A percentile compares a stretch with the other conserved stretches of the same genome.
These are phyloP conservation scores for Galeopsis tetrahit DNA, from an alignment of 257 asterid genomes.

Conservation along the genomic window DNA sequence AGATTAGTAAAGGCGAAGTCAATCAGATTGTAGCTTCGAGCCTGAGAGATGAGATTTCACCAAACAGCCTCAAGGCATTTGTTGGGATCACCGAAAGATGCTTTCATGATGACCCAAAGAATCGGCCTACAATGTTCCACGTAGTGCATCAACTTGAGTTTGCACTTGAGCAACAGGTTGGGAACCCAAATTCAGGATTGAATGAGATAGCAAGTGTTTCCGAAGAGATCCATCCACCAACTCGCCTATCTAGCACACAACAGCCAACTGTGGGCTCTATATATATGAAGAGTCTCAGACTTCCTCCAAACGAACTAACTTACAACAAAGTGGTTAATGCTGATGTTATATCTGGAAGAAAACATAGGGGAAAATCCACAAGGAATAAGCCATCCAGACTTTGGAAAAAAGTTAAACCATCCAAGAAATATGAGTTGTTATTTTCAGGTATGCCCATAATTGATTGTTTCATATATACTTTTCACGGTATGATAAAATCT, in stretches of 20 bases:
- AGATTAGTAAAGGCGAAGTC: slow-evolving; percentile 46
- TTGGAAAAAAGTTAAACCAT: slow-evolving; percentile 10
- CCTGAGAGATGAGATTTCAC: slow-evolving; percentile 40
- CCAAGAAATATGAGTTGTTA: background rate
- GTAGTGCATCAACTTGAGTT: slow-evolving; percentile 44
- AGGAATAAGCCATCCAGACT: slow-evolving; percentile 21
- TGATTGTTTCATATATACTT: background rate
- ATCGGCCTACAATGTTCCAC: slow-evolving; percentile 57
- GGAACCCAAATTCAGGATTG: background rate
- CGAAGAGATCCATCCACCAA: background rate
- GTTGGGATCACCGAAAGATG: slow-evolving; percentile 49
- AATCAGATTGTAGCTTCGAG: slow-evolving; percentile 43
- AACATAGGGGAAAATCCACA: background rate
- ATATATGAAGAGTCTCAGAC: background rate
- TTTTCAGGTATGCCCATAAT: background rate
- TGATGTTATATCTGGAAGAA: background rate
- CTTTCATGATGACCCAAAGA: slow-evolving; percentile 46
- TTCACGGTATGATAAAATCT: background rate
- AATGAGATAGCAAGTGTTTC: background rate
- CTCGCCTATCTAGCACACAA: background rate
- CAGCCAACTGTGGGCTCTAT: background rate
- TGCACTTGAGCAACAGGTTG: slow-evolving; percentile 39
- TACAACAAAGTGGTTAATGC: background rate
- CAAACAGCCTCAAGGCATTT: slow-evolving; percentile 45
- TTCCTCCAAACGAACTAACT: background rate